phyloP scores from a whole-genome alignment of 2,329 filamentous ascomycete genomes.

The Penicillium sp. region DNA sequence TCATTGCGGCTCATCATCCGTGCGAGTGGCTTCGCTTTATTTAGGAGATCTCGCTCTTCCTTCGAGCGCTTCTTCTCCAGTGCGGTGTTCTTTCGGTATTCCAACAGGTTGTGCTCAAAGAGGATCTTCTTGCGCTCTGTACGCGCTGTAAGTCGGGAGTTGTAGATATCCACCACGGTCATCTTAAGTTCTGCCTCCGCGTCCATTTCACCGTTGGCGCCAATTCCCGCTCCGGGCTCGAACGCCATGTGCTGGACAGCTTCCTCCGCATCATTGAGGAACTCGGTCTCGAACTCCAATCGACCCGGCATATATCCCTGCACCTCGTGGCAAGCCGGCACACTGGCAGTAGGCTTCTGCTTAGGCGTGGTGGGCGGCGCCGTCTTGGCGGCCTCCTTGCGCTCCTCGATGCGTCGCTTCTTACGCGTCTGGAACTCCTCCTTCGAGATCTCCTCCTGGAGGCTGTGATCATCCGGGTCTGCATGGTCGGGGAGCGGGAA shows the following conservation, averaged over 20 bases:
- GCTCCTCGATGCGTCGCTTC: conserved; percentile 88
- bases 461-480: conserved; percentile 73
- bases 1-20: conserved; percentile 94
- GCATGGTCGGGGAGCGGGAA: conserved; percentile 88
- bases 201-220: conserved; percentile 83
- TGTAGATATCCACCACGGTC: conserved; percentile 98
- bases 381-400: conserved; percentile 81
- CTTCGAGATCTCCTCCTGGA: conserved; percentile 77
- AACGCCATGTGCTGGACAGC: conserved; percentile 98
- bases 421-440: conserved; percentile 92
- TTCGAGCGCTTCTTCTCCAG: conserved; percentile 93
- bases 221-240: conserved; percentile 90
- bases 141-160: conserved; percentile 81
- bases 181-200: conserved; percentile 97
- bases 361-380: conserved; percentile 82
- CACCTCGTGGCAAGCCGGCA: conserved; percentile 95
- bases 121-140: conserved; percentile 95
- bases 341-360: conserved; percentile 92
- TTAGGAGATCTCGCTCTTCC: conserved; percentile 85
- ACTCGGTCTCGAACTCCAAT: conserved; percentile 94
- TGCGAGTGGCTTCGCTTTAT: conserved; percentile 93
- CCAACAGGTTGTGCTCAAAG: conserved; percentile 89
- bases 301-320: conserved; percentile 98
- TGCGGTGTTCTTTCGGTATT: conserved; percentile 88
- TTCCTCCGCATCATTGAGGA: conserved; percentile 96